Base-by-base conservation (phyloP, 202 grass and related monocot species). In the Cymbopogon flexuosus region DNA sequence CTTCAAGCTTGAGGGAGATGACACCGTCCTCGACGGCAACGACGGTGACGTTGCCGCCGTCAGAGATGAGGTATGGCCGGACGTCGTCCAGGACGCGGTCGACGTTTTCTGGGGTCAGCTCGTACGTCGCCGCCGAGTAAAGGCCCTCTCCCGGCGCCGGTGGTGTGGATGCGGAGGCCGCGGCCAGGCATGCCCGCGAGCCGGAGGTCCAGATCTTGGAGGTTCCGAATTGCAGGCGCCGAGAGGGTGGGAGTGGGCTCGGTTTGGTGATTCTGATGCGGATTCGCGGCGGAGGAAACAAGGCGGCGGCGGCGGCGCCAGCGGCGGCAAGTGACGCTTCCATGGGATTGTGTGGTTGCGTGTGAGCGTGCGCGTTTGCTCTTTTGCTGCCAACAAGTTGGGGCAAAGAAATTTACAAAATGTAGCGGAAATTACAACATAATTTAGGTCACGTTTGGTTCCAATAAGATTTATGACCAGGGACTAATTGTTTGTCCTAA, bases 1-100 rank as follows among this genome's bases (percentile, higher is more conserved):
- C 92, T 93, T 91, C 89, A 68, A 98, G 95, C 76, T 88, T 71
- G 82, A 98, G 95, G 79, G 88, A 91, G 90, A 98, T 85, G 84
- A 95, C 64, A 66, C 95, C 95, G 29, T 88, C 92, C 69, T 89
- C 92, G 60, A 98, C 92, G 41, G 88, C 88, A 22, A 89, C 88
- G 68, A 98, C 95, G 45, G 84, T 75, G 54, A 98, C 95, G 83
- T 98, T 71, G 41, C 92, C 95, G 7, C 95, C 92, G 62, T 98
- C 95, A 46, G 92, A 30, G 72, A 98, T 78, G 82, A 98, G 95
- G 85, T 98, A 98, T 14, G 92, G 92, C 52, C 92, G 90, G 22
- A 98, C 95, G 39, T 95, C 92, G n/a, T 98, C 79, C 47, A 98
- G 82, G 54, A 94, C 90, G 76, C 85, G 71, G 78, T 93, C 73